phyloP scores from a whole-genome alignment of 306 rosid genomes.

The Lathyrus tuberosus region DNA sequence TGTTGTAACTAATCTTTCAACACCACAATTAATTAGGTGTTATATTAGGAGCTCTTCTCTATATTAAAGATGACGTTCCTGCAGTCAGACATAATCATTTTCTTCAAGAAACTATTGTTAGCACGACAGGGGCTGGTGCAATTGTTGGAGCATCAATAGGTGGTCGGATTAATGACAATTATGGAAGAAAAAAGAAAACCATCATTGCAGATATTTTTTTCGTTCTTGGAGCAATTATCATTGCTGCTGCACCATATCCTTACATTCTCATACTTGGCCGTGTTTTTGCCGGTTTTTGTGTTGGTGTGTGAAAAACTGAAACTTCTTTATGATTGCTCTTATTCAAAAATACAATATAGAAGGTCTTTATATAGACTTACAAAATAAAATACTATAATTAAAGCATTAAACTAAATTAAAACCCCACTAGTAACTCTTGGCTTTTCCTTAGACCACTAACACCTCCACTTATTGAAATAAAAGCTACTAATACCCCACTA shows the following conservation, averaged over 20 bases:
- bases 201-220: constrained; percentile 74
- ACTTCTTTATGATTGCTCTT: too few relatives aligned
- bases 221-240: constrained; percentile 69
- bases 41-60: constrained; percentile 55
- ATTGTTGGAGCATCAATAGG: constrained; percentile 84
- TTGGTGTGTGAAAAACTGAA: too few relatives aligned
- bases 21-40: constrained; percentile 34
- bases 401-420: too few relatives aligned
- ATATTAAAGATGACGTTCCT: constrained; percentile 49
- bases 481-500: too few relatives aligned
- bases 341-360: too few relatives aligned
- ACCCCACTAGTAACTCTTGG: too few relatives aligned
- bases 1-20: too few relatives aligned
- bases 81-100: constrained; percentile 35
- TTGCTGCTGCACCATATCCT: constrained; percentile 92
- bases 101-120: constrained; percentile 82
- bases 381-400: too few relatives aligned
- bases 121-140: constrained; percentile 93
- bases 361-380: too few relatives aligned
- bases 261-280: constrained; percentile 83
- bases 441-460: too few relatives aligned
- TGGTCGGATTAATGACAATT: constrained; percentile 86
- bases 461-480: too few relatives aligned
- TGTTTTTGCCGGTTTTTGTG: constrained; percentile 73
- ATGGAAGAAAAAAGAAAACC: constrained; percentile 84